These are phyloP conservation scores for Xanthoconium purpureum DNA, from an alignment of 768 basidiomycete genomes.

Conservation along the genomic window DNA sequence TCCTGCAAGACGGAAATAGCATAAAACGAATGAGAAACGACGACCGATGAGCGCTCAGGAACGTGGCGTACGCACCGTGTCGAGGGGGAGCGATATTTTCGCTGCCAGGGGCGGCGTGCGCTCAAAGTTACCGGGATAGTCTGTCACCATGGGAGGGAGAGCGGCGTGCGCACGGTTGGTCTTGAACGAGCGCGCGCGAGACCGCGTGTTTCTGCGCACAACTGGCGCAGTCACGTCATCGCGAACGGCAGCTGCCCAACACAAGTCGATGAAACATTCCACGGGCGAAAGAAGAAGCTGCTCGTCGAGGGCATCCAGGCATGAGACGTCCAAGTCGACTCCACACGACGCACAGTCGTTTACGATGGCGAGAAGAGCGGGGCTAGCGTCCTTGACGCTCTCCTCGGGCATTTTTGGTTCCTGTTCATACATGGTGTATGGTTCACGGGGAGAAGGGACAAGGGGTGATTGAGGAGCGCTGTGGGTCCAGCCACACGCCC, in stretches of 20 bases:
- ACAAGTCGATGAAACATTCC: conserved; percentile 39
- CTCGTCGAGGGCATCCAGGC: conserved; percentile 38
- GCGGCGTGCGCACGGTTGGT: neutral
- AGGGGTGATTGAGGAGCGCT: conserved; percentile 16
- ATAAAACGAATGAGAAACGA: neutral
- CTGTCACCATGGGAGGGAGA: neutral
- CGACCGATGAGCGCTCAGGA: neutral
- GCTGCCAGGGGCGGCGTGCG: conserved; percentile 16
- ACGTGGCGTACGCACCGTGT: conserved; percentile 4
- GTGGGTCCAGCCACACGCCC: conserved; percentile 21
- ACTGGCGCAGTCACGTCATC: conserved; percentile 18
- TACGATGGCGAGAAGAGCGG: conserved; percentile 11
- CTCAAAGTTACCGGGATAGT: conserved; percentile 9
- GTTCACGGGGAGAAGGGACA: conserved; percentile 1
- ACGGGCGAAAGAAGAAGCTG: conserved; percentile 38
- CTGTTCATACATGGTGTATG: conserved; percentile 7
- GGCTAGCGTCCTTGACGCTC: neutral
- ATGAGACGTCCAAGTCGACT: conserved; percentile 35
- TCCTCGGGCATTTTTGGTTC: conserved; percentile 3
- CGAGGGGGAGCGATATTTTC: conserved; percentile 17
- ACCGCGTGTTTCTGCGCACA: neutral
- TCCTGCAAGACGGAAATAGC: conserved; percentile 1
- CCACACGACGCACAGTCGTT: conserved; percentile 29
- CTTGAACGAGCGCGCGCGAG: conserved; percentile 18
- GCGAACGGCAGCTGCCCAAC: conserved; percentile 37